These are phyloP conservation scores for Mycena crocata DNA, from an alignment of 768 basidiomycete species.

Conservation along the genomic window DNA sequence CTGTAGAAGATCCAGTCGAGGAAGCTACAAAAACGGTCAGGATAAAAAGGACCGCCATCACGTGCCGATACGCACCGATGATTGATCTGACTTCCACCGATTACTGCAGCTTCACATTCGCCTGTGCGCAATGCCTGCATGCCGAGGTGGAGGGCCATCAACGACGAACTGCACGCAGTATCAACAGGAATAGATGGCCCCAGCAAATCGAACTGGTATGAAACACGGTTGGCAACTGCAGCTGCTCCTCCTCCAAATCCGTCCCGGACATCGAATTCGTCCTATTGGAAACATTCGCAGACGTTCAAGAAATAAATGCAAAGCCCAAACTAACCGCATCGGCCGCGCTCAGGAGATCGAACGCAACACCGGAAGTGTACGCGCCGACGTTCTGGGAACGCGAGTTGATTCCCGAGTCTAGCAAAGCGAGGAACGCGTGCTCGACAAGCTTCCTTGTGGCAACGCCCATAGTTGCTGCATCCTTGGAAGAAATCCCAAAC, in stretches of 20 bases:
- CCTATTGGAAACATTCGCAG: constrained; percentile 35
- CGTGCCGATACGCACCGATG: constrained; percentile 41
- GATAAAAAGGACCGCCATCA: not conserved
- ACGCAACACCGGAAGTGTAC: constrained; percentile 49
- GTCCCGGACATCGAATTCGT: constrained; percentile 46
- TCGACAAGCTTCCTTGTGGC: constrained; percentile 52
- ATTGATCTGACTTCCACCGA: constrained; percentile 59
- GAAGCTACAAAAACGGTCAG: not conserved
- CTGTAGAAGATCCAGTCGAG: not conserved
- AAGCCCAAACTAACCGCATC: constrained; percentile 46
- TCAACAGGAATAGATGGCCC: constrained; percentile 64
- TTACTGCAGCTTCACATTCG: constrained; percentile 61
- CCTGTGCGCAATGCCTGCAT: constrained; percentile 55
- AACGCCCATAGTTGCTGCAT: constrained; percentile 48
- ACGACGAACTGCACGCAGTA: constrained; percentile 61
- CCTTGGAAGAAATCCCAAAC: constrained; percentile 52
- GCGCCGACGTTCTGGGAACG: constrained; percentile 55
- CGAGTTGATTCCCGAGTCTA: constrained; percentile 62
- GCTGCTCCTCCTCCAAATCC: constrained; percentile 42
- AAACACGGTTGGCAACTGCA: constrained; percentile 52
- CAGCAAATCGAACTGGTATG: constrained; percentile 52
- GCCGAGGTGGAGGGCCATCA: constrained; percentile 61
- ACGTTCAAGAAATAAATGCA: not conserved
- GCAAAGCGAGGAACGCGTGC: constrained; percentile 52
- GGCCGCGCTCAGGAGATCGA: constrained; percentile 31